Evolutionary conservation across 2,329 filamentous ascomycete genomes (phyloP), one percentile per base, ranked within the genome.

Genomic region (Paramyrothecium roridum): DNA sequence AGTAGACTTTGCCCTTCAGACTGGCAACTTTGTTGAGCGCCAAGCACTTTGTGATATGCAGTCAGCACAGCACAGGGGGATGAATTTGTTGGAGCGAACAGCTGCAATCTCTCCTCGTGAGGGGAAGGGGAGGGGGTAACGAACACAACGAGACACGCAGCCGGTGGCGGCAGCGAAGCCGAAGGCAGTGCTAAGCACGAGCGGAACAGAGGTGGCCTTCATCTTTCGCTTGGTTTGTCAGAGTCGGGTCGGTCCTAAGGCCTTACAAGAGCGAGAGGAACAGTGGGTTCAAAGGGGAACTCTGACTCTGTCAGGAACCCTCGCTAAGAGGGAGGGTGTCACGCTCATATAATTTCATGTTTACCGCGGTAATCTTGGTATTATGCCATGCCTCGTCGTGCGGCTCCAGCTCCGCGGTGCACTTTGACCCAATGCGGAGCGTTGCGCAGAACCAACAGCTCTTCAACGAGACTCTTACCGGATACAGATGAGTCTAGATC

Each of bases 1-100:
- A 61, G 56, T 69, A 63, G 43, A 71, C 64, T 55, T 70, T 67
- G 43, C 64, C 65, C 8, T 57, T 54, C 8, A 72, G 61, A 3
- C 63, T 60, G 3, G 58, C 10, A 8, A 20, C 54, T 22, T 59
- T 62, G 19, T 54, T 54, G 37, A 72, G 60, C 22, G 59, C 61
- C 40, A 57, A 21, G 47, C 69, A 72, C 70, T 72, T 50, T 43
- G 37, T 17, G n/a, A 43, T 19, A 43, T 43, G n/a, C 37, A 43
- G 37, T 43, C 37, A 43, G n/a, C 37, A 43, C 13, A 43, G 37
- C n/a, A 4, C 4, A 6, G 3, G n/a, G 13, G 37, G 16, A 43
- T 17, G 16, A 43, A 4, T 43, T 30, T 30, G 4, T 6, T 43
- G 37, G 7, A 13, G 16, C 13, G 16, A 19, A 16, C 37, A 43